Evolutionary conservation across 2,329 filamentous ascomycete genomes (phyloP).

Genomic region (Alternaria burnsii): DNA sequence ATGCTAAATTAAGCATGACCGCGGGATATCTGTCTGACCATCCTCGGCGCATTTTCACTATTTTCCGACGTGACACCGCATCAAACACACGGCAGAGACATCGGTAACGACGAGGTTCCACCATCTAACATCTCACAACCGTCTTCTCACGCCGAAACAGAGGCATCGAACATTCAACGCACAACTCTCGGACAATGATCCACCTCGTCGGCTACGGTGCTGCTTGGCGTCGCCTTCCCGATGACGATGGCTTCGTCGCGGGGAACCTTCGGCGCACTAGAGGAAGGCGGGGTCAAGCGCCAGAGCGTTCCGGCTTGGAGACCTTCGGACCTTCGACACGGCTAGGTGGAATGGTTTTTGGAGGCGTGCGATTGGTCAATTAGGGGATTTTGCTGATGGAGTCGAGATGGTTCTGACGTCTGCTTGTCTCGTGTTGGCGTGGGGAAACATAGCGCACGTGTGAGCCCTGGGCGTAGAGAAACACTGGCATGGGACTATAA

Average conservation of each 20-base stretch:
- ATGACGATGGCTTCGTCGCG: slow-evolving; percentile 14
- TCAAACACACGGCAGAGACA: slow-evolving; percentile 1
- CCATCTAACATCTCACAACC: background rate
- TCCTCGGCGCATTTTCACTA: background rate
- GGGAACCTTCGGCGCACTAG: slow-evolving; percentile 33
- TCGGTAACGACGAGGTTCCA: background rate
- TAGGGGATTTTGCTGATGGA: background rate
- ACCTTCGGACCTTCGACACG: slow-evolving; percentile 30
- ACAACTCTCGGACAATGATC: slow-evolving; percentile 7
- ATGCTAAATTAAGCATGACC: background rate
- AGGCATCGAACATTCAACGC: slow-evolving; percentile 1
- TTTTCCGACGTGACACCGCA: slow-evolving; percentile 5
- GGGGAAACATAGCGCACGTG: slow-evolving; percentile 16
- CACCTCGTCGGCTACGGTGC: slow-evolving; percentile 12
- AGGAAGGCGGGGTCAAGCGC: slow-evolving; percentile 31
- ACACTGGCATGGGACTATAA: slow-evolving; percentile 8
- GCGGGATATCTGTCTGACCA: background rate
- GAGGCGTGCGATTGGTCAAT: slow-evolving; percentile 24
- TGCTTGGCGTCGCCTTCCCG: slow-evolving; percentile 13
- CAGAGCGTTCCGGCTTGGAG: background rate
- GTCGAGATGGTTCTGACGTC: slow-evolving; percentile 16
- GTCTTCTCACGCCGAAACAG: background rate
- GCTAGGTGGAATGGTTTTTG: slow-evolving; percentile 21
- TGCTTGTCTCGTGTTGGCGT: slow-evolving; percentile 19
- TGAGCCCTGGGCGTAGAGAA: background rate